These are phyloP conservation scores for Exophiala aquamarina DNA, from an alignment of 2,329 filamentous ascomycete species.

Conservation along the genomic window DNA sequence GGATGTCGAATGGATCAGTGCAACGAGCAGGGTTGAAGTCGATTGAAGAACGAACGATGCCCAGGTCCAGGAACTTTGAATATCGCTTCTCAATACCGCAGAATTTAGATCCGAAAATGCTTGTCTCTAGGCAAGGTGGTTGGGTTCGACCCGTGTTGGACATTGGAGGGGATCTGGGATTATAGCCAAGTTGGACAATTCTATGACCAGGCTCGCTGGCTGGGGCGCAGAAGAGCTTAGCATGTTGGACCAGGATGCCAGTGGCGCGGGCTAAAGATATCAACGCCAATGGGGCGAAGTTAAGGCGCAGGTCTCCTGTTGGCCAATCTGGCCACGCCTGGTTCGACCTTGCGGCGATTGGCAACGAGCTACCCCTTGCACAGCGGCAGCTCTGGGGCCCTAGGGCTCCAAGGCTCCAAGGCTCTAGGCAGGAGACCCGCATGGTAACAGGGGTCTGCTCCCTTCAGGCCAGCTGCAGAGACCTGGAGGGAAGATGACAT, in stretches of 20 bases:
- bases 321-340: conserved; percentile 15
- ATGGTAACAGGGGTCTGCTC: too few species aligned
- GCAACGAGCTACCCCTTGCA: conserved; percentile 8
- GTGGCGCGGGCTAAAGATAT: conserved; percentile 26
- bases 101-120: conserved; percentile 1
- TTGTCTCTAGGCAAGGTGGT: conserved; percentile 20
- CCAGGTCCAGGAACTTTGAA: neutral
- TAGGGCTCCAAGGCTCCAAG: too few species aligned
- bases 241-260: conserved; percentile 5
- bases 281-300: conserved; percentile 24
- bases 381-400: conserved; percentile 4
- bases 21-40: conserved; percentile 15
- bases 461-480: too few species aligned
- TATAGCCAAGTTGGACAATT: conserved; percentile 19
- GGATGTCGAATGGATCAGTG: conserved; percentile 11
- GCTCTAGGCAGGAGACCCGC: too few species aligned
- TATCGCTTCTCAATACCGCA: too few species aligned
- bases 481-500: too few species aligned
- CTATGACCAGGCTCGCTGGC: conserved; percentile 4
- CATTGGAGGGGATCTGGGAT: conserved; percentile 15
- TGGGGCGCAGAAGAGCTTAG: conserved; percentile 20
- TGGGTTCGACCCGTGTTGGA: conserved; percentile 13
- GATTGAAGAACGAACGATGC: conserved; percentile 7
- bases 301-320: conserved; percentile 22
- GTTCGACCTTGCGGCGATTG: conserved; percentile 13